Evolutionary conservation across 768 basidiomycete genomes (phyloP).

Genomic region (Solioccasus polychromus): DNA sequence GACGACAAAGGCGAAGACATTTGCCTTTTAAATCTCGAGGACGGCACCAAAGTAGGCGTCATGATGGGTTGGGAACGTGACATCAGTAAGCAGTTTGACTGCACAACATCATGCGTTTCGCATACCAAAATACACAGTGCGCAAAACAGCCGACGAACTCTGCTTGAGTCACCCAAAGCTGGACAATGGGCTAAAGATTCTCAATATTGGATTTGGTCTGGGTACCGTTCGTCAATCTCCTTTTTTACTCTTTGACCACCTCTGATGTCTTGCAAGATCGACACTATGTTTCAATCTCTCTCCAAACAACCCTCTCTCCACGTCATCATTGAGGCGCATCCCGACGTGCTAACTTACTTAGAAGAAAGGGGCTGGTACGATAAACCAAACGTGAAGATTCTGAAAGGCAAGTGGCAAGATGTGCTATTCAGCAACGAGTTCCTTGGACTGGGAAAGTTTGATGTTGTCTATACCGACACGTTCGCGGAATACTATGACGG

Average conservation of each 20-base stretch:
- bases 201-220: constrained; percentile 94
- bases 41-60: constrained; percentile 82
- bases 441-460: constrained; percentile 71
- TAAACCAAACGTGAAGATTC: constrained; percentile 70
- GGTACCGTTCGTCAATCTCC: constrained; percentile 63
- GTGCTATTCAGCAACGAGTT: constrained; percentile 60
- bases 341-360: constrained; percentile 86
- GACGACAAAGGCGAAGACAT: constrained; percentile 81
- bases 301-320: constrained; percentile 62
- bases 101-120: constrained; percentile 1
- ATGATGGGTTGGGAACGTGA: constrained; percentile 99
- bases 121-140: constrained; percentile 49
- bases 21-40: constrained; percentile 62
- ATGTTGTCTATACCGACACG: constrained; percentile 88
- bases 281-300: constrained; percentile 71
- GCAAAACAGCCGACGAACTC: constrained; percentile 67
- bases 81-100: constrained; percentile 54
- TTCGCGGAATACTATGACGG: constrained; percentile 85
- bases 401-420: constrained; percentile 96
- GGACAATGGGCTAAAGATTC: constrained; percentile 51
- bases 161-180: constrained; percentile 50
- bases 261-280: constrained; percentile 55
- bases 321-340: constrained; percentile 92
- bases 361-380: constrained; percentile 72
- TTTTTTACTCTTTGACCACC: neutral